Base-by-base conservation (phyloP, 1,284 basidiomycete genomes). In the Ustilago xerochloae region DNA sequence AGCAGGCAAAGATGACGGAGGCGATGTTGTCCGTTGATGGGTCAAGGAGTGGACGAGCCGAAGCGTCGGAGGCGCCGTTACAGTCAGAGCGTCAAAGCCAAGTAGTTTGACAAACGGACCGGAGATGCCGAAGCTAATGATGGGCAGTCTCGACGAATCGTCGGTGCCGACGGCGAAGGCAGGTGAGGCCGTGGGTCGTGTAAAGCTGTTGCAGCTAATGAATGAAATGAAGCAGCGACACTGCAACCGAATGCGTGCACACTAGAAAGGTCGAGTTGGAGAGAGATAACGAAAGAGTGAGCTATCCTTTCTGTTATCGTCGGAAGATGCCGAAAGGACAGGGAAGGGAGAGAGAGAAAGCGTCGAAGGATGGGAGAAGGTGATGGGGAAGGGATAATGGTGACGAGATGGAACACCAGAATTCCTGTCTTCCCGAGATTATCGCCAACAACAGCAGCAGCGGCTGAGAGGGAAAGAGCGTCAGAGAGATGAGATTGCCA, bases 231-330 rank as follows among this genome's bases (percentile, higher is more conserved):
- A 33, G 53, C 22, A 36, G 24, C 29, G 32, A 54, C 59, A 67
- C 59, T 62, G 65, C 65, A 67, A 67, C 45, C 54, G 46, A 63
- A 63, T 63, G 66, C 56, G 61, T 63, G 55, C 52, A 41, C 38
- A n/a, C 16, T 15, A 20, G n/a, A 39, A 18, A 24, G 57, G 51
- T 28, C 48, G 41, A 36, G 32, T 41, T 41, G 18, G 18, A 41
- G n/a, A 22, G 13, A 9, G 18, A 20, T 20, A 22, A 20, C n/a
- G 39, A 22, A 41, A 41, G 39, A 5, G 32, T 33, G 32, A 9
- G 2, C 10, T 10, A 15, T 8, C 39, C n/a, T 41, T 20, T n/a
- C n/a, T n/a, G n/a, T n/a, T n/a, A n/a, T n/a, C n/a, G n/a, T n/a
- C n/a, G n/a, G n/a, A 13, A 24, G 10, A 20, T n/a, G 24, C 8